Base-by-base conservation (phyloP, 495 filamentous ascomycete species). In the Rostrohypoxylon terebratum region DNA sequence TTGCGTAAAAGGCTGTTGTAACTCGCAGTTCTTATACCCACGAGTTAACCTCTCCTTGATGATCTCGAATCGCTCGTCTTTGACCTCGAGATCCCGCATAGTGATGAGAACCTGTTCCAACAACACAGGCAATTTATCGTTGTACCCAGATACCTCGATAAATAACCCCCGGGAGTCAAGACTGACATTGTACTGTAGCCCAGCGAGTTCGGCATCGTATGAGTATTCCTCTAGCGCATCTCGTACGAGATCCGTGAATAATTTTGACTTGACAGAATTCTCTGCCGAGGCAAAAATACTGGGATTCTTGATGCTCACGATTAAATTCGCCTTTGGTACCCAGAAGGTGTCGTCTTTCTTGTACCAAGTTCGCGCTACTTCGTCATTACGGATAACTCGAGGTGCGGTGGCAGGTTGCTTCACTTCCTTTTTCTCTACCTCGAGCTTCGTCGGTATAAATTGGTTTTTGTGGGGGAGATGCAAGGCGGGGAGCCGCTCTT, bases 261-360 rank as follows among this genome's bases (percentile, higher is more conserved):
- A 80, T 70, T 89, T 90, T 0, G 90, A 86, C 76, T 94, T 95
- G 34, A 97, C 89, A 18, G 87, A 81, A 58, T 90, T 94, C 47
- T 90, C 88, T 3, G 96, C 92, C 4, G 92, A 94, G 1, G 92
- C 87, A 78, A 88, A 90, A 21, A 90, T 87, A 36, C 97, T 77
- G 4, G 94, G 92, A 63, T 92, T 97, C 67, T 92, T 88, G 69
- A 96, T 86, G 55, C 88, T 92, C 44, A 97, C 86, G 72, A 93
- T 87, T 14, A 98, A 78, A 70, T 92, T 97, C 0, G 90, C 96
- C 79, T 97, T 98, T 1, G 96, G 96, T 3, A 99, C 96, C 96
- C 96, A 99, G 82, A 98, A 99, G 0, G 89, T 93, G 74, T 99
- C 96, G 73, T 99, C 96, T 81, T 98, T 98, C 86, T 99, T 99